A percentile compares a stretch with the other conserved stretches of the same genome.
Conservation (phyloP, 1,284 basidiomycete genomes). For the Pseudozyma sp. region DNA sequence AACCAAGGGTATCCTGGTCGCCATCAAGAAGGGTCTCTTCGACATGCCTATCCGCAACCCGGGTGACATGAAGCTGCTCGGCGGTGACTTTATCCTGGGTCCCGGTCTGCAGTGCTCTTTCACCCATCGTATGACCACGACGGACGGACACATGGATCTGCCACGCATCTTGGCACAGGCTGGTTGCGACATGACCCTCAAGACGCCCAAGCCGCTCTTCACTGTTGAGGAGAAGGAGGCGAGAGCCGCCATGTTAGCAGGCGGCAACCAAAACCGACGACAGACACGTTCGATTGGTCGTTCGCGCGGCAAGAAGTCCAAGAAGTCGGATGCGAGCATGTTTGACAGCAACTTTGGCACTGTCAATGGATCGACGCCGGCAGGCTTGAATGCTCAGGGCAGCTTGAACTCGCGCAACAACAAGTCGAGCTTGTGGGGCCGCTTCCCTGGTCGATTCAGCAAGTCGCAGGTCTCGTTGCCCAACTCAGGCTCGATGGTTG, state of each 20-base stretch:
- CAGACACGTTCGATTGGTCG: constrained; percentile 41
- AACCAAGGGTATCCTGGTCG: constrained; percentile 77
- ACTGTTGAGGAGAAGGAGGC: constrained; percentile 34
- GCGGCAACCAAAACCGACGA: constrained; percentile 38
- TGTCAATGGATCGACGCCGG: constrained; percentile 1
- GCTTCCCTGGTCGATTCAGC: constrained; percentile 42
- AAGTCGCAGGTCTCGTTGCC: constrained; percentile 46
- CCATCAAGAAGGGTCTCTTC: constrained; percentile 72
- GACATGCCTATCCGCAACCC: constrained; percentile 82
- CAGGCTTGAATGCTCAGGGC: constrained; percentile 7
- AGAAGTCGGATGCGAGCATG: constrained; percentile 12
- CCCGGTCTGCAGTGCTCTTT: constrained; percentile 71
- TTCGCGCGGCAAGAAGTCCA: constrained; percentile 25
- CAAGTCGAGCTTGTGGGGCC: constrained; percentile 37
- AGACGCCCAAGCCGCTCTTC: constrained; percentile 46
- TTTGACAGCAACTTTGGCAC: constrained; percentile 32
- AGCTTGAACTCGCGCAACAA: constrained; percentile 20
- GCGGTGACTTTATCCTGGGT: constrained; percentile 88
- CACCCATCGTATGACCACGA: constrained; percentile 57
- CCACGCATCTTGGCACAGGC: constrained; percentile 60
- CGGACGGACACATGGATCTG: constrained; percentile 61
- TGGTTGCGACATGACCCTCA: constrained; percentile 58
- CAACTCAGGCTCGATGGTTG: constrained; percentile 21
- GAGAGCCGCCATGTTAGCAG: constrained; percentile 41
- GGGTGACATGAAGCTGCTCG: constrained; percentile 81